phyloP scores from a whole-genome alignment of 345 rosid genomes.

The Microcos paniculata region DNA sequence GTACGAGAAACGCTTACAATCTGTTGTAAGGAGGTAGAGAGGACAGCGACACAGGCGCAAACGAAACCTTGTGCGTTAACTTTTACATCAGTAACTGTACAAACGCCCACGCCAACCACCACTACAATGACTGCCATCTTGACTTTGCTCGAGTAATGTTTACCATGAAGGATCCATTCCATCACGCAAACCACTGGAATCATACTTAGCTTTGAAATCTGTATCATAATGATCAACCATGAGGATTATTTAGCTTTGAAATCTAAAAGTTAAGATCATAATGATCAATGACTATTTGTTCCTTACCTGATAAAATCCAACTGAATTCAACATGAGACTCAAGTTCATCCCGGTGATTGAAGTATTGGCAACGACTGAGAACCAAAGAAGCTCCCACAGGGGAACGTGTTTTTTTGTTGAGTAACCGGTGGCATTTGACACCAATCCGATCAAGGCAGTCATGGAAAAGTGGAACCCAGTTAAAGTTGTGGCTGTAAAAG shows the following conservation, averaged over 20 bases:
- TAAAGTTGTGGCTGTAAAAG: constrained; percentile 19
- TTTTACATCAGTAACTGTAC: constrained; percentile 25
- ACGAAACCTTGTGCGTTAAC: constrained; percentile 21
- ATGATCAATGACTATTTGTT: neutral
- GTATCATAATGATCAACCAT: neutral
- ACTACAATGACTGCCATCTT: constrained; percentile 22
- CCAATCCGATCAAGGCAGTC: constrained; percentile 22
- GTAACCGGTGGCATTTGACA: constrained; percentile 20
- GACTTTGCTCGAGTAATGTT: constrained; percentile 18
- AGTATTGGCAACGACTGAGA: constrained; percentile 24
- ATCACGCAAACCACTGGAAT: constrained; percentile 26
- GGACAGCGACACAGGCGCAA: constrained; percentile 18
- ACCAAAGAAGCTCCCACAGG: constrained; percentile 27
- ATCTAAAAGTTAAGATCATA: neutral
- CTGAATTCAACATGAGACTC: constrained; percentile 26
- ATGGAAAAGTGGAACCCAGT: constrained; percentile 22
- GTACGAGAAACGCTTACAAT: constrained; percentile 16
- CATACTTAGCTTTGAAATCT: constrained; percentile 28
- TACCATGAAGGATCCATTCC: constrained; percentile 25
- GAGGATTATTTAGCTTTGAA: constrained; percentile 11
- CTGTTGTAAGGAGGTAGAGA: constrained; percentile 26
- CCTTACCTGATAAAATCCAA: constrained; percentile 25
- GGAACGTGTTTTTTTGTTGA: constrained; percentile 16
- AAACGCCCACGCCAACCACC: constrained; percentile 23
- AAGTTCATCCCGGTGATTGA: constrained; percentile 28